Conservation (phyloP, 1,284 basidiomycete genomes). For the Ceratobasidium sp. region DNA sequence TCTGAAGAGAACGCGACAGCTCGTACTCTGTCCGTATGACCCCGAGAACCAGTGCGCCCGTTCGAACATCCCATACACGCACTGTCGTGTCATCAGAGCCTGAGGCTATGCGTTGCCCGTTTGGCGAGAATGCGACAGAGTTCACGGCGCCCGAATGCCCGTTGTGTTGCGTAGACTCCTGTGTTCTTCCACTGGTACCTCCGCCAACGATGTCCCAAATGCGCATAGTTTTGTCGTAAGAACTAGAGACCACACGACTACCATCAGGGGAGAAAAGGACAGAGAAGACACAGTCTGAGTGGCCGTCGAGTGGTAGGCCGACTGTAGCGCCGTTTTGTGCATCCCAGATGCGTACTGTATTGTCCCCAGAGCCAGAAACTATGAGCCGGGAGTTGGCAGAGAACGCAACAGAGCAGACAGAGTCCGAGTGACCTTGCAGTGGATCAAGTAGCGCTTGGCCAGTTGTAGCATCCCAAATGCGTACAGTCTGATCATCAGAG, state of each 20-base stretch:
- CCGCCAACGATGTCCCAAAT: conserved; percentile 42
- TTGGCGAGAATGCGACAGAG: conserved; percentile 29
- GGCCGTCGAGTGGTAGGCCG: too few species aligned
- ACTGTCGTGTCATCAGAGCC: conserved; percentile 27
- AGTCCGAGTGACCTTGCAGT: conserved; percentile 56
- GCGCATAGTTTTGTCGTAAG: conserved; percentile 30
- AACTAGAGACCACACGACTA: conserved; percentile 44
- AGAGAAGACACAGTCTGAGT: too few species aligned
- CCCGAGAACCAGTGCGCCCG: neutral
- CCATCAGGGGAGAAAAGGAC: too few species aligned
- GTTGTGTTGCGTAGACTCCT: neutral
- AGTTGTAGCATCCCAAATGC: neutral
- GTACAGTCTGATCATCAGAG: neutral
- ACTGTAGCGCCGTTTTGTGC: too few species aligned
- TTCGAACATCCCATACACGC: conserved; percentile 29
- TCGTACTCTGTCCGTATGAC: conserved; percentile 26
- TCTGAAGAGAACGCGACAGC: conserved; percentile 34
- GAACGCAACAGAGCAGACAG: conserved; percentile 38
- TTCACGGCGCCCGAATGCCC: neutral
- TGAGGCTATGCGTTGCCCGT: conserved; percentile 18
- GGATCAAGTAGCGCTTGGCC: neutral
- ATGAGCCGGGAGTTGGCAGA: too few species aligned
- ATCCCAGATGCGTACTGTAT: too few species aligned
- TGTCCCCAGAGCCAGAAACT: too few species aligned
- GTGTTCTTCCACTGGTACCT: neutral